Conservation (phyloP, 139 green algal genomes). For the Pseudopediastrum boryanum region DNA sequence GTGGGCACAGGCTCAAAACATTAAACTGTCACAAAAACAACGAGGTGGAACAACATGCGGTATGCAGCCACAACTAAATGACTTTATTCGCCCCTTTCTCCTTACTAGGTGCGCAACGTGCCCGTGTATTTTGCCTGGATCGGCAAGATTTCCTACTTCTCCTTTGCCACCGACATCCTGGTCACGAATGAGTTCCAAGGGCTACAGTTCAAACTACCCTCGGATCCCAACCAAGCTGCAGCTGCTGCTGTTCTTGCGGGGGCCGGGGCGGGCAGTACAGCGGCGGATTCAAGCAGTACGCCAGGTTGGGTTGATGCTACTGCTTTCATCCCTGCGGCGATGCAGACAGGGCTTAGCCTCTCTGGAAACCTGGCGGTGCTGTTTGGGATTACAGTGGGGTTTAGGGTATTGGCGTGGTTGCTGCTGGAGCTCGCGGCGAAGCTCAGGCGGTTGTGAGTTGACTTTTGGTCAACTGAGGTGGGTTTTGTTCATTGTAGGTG, state of each 20-base stretch:
- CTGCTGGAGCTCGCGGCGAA: slow-evolving; percentile 15
- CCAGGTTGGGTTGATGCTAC: too few relatives aligned
- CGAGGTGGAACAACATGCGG: too few relatives aligned
- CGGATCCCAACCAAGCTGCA: too few relatives aligned
- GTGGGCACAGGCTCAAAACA: too few relatives aligned
- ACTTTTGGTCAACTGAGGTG: too few relatives aligned
- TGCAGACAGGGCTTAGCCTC: slow-evolving; percentile 56
- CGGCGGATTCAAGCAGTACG: too few relatives aligned
- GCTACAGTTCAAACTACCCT: slow-evolving; percentile 29
- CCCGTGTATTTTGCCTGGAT: slow-evolving; percentile 54
- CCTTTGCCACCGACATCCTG: slow-evolving; percentile 37
- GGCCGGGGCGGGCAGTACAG: too few relatives aligned
- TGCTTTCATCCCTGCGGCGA: background rate
- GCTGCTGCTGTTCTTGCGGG: too few relatives aligned
- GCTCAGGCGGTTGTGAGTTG: slow-evolving; percentile 10
- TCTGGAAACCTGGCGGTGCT: slow-evolving; percentile 47
- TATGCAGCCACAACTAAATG: too few relatives aligned
- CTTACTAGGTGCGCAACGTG: slow-evolving; percentile 22
- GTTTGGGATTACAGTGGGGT: slow-evolving; percentile 46
- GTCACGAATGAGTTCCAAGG: slow-evolving; percentile 50
- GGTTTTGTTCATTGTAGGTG: too few relatives aligned
- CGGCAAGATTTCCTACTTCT: slow-evolving; percentile 42
- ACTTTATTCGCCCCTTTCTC: too few relatives aligned
- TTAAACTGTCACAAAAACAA: too few relatives aligned
- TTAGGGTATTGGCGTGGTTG: slow-evolving; percentile 16